Conservation (phyloP, 1,284 basidiomycete species). For the Microbotryum silenes-acaulis region DNA sequence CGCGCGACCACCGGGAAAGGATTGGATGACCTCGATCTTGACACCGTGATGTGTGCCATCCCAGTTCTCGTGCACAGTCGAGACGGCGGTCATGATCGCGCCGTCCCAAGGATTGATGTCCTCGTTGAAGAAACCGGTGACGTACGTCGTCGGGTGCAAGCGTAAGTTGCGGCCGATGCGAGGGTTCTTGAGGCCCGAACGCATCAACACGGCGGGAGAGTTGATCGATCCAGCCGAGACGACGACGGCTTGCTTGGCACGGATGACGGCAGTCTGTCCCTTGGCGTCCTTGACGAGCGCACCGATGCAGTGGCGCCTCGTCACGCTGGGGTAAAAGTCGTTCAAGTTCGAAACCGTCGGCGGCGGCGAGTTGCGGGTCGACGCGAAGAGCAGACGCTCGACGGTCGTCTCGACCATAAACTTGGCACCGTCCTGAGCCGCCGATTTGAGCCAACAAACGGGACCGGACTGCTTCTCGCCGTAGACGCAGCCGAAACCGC, state of each 20-base stretch:
- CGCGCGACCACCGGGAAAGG: conserved; percentile 41
- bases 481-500: conserved; percentile 40
- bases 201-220: conserved; percentile 45
- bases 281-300: conserved; percentile 26
- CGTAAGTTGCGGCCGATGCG: conserved; percentile 45
- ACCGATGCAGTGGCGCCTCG: conserved; percentile 30
- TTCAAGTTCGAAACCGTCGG: conserved; percentile 25
- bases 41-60: conserved; percentile 41
- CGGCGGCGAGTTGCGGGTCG: background rate
- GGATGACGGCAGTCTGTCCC: conserved; percentile 37
- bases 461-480: conserved; percentile 42
- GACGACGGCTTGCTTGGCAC: conserved; percentile 41
- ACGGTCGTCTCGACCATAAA: conserved; percentile 40
- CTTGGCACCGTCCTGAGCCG: conserved; percentile 40
- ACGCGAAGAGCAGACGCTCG: conserved; percentile 41
- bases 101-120: conserved; percentile 46
- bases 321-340: conserved; percentile 10
- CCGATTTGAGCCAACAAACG: conserved; percentile 41
- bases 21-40: conserved; percentile 46
- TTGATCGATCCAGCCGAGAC: conserved; percentile 43
- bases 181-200: conserved; percentile 43
- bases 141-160: conserved; percentile 44
- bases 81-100: conserved; percentile 44
- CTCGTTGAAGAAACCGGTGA: conserved; percentile 44
- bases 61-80: conserved; percentile 38